Conservation (phyloP, 768 basidiomycete genomes). For the Cystobasidium tubakii region DNA sequence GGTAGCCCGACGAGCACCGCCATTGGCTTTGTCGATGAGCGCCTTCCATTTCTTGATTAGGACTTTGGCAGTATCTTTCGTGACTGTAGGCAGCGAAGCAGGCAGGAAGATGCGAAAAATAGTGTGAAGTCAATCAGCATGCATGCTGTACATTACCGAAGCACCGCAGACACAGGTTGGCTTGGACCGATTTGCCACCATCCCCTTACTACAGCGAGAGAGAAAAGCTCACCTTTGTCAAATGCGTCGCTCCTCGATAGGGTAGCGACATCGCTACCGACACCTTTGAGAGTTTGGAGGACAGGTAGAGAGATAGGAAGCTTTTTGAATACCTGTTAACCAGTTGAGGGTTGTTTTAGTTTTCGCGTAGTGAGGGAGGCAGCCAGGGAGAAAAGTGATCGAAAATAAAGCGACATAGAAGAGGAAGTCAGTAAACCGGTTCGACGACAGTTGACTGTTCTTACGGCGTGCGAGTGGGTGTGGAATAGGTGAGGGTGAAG, state of each 20-base stretch:
- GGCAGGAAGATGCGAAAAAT: background rate
- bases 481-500: background rate
- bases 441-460: background rate
- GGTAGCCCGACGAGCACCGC: background rate
- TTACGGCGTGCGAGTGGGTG: background rate
- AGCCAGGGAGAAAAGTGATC: conserved; percentile 2
- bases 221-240: conserved; percentile 28
- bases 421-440: conserved; percentile 5
- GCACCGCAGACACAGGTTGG: background rate
- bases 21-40: background rate
- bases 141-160: no score
- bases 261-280: conserved; percentile 5
- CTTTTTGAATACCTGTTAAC: conserved; percentile 21
- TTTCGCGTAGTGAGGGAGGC: no score
- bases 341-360: no score
- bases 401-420: conserved; percentile 1
- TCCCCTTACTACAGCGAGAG: background rate
- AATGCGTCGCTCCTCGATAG: conserved; percentile 9
- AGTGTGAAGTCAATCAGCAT: background rate
- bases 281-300: conserved; percentile 20
- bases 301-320: conserved; percentile 29
- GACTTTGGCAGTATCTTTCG: conserved; percentile 13
- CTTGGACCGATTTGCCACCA: background rate
- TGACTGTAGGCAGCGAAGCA: background rate
- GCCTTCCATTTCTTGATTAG: conserved; percentile 30